Evolutionary conservation across 176 grass and related monocot species (phyloP).

Genomic region (Avena atlantica): DNA sequence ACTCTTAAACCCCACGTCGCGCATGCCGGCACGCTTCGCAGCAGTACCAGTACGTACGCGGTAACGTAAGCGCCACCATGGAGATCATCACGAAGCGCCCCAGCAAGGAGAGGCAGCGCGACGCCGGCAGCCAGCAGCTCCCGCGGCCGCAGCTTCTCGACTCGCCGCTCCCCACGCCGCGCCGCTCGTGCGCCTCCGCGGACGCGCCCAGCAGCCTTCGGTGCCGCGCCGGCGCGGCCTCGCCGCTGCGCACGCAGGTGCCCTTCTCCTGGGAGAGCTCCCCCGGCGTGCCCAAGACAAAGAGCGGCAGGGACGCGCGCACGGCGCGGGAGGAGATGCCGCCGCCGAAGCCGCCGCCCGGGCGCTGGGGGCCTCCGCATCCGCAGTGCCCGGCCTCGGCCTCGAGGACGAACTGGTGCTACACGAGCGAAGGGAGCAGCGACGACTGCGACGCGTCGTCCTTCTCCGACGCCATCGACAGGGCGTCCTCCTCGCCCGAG

Average conservation of each 20-base stretch:
- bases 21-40: not conserved
- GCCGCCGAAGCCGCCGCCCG: conserved; percentile 66
- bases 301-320: conserved; percentile 37
- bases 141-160: conserved; percentile 64
- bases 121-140: conserved; percentile 13
- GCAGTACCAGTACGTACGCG: conserved; percentile 7
- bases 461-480: conserved; percentile 78
- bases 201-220: conserved; percentile 44
- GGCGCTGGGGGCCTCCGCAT: conserved; percentile 36
- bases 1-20: conserved; percentile 49
- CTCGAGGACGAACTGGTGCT: conserved; percentile 34
- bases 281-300: conserved; percentile 80
- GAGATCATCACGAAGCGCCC: conserved; percentile 52
- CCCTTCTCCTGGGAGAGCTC: conserved; percentile 98
- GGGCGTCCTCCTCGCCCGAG: conserved; percentile 63
- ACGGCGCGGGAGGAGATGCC: conserved; percentile 35
- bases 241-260: conserved; percentile 60
- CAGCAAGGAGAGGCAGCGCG: conserved; percentile 30
- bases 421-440: conserved; percentile 58
- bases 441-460: conserved; percentile 54
- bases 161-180: conserved; percentile 78
- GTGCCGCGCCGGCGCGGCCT: conserved; percentile 44
- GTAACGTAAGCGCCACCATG: too few species aligned
- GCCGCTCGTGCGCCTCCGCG: conserved; percentile 60
- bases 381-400: not conserved